These are phyloP conservation scores for Exophiala phaeomuriformis DNA, from an alignment of 2,329 filamentous ascomycete genomes.

Conservation along the genomic window DNA sequence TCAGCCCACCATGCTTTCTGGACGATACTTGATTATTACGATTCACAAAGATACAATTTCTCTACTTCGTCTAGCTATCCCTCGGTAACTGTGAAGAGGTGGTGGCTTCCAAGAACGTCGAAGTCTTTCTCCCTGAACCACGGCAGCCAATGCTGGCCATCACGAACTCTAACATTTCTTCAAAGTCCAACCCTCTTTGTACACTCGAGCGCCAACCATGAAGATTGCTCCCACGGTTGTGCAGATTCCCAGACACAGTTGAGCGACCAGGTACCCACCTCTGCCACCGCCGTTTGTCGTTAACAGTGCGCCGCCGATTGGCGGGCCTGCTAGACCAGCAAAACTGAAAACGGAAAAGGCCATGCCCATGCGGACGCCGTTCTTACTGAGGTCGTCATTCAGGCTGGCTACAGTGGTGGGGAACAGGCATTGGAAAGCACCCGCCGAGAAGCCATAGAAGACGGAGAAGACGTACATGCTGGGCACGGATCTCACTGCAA, in stretches of 20 bases:
- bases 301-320: constrained; percentile 49
- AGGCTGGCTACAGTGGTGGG: constrained; percentile 54
- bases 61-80: no score
- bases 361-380: constrained; percentile 52
- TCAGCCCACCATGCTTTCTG: no score
- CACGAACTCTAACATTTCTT: constrained; percentile 28
- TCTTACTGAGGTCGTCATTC: constrained; percentile 47
- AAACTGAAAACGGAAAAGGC: constrained; percentile 47
- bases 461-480: constrained; percentile 57
- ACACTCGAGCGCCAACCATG: constrained; percentile 38
- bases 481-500: constrained; percentile 43
- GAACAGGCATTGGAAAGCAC: constrained; percentile 60
- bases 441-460: constrained; percentile 58
- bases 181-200: constrained; percentile 34
- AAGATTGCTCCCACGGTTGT: constrained; percentile 44
- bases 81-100: neutral
- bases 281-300: constrained; percentile 36
- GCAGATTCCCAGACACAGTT: constrained; percentile 45
- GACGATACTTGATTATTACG: no score
- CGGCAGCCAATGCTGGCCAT: neutral
- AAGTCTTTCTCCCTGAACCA: neutral
- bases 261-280: constrained; percentile 27
- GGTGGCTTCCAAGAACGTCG: neutral
- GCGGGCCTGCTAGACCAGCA: constrained; percentile 48
- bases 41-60: no score